phyloP scores from a whole-genome alignment of 805 yeast species.

The Yarrowia bubula region DNA sequence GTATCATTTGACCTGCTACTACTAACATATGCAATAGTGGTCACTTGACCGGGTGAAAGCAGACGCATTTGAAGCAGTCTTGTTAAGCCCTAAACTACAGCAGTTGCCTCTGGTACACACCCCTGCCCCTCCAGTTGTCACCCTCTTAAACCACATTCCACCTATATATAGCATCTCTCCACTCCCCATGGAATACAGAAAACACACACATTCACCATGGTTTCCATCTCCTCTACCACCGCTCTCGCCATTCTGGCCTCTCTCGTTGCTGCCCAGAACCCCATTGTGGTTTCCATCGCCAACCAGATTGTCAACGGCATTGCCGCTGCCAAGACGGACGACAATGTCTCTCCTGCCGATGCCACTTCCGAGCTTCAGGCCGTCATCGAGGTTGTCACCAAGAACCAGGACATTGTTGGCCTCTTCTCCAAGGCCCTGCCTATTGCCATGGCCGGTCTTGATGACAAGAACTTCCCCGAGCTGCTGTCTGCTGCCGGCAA shows the following conservation, averaged over 20 bases:
- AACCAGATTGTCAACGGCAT: slow-evolving; percentile 14
- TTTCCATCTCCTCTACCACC: slow-evolving; percentile 1
- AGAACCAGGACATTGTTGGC: slow-evolving; percentile 14
- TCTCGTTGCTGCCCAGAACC: slow-evolving; percentile 26
- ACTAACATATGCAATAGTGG: no score
- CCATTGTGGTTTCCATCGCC: slow-evolving; percentile 5
- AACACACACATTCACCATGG: not conserved
- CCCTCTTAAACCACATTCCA: not conserved
- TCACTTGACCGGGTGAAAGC: no score
- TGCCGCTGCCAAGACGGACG: slow-evolving; percentile 26
- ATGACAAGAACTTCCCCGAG: slow-evolving; percentile 7
- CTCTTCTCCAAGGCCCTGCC: slow-evolving; percentile 23
- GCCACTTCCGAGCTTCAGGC: slow-evolving; percentile 24
- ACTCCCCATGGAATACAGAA: not conserved
- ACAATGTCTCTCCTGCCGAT: slow-evolving; percentile 1
- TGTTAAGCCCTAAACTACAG: not conserved
- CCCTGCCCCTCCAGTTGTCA: not conserved
- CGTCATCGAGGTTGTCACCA: slow-evolving; percentile 13
- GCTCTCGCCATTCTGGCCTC: slow-evolving; percentile 10
- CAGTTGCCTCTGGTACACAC: not conserved
- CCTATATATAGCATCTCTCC: not conserved
- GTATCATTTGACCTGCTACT: no score
- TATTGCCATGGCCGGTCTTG: not conserved
- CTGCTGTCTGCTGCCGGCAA: slow-evolving; percentile 19
- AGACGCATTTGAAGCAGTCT: not conserved